phyloP scores from a whole-genome alignment of 345 rosid species.

The Boechera divaricarpa region DNA sequence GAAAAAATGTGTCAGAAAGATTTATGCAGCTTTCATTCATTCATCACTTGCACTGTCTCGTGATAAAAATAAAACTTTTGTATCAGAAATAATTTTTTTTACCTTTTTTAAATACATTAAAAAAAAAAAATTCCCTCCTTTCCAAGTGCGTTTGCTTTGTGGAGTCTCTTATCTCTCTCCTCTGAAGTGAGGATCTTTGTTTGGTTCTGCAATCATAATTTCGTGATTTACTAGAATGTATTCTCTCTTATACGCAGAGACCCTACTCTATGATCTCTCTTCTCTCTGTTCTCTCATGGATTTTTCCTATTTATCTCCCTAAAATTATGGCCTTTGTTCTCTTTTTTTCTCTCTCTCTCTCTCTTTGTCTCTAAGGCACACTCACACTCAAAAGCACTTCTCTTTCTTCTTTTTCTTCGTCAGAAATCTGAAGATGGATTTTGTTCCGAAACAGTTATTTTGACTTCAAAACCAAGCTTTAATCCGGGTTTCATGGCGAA shows the following conservation, averaged over 20 bases:
- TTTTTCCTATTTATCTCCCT: slow-evolving; percentile 35
- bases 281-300: slow-evolving; percentile 44
- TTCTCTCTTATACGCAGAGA: slow-evolving; percentile 32
- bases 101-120: background rate
- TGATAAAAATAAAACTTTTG: slow-evolving; percentile 54
- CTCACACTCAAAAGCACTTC: slow-evolving; percentile 41
- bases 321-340: slow-evolving; percentile 34
- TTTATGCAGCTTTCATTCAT: slow-evolving; percentile 56
- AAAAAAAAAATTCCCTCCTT: slow-evolving; percentile 46
- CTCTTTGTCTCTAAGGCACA: slow-evolving; percentile 16
- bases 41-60: slow-evolving; percentile 69
- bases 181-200: slow-evolving; percentile 50
- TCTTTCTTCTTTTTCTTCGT: slow-evolving; percentile 27
- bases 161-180: slow-evolving; percentile 34
- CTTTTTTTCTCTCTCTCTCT: slow-evolving; percentile 33
- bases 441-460: slow-evolving; percentile 36
- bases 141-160: slow-evolving; percentile 49
- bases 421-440: slow-evolving; percentile 45
- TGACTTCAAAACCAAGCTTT: slow-evolving; percentile 45
- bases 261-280: slow-evolving; percentile 51
- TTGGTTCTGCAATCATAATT: slow-evolving; percentile 49
- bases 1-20: slow-evolving; percentile 42
- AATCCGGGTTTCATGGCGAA: slow-evolving; percentile 42
- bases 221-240: slow-evolving; percentile 18
- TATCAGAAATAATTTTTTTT: slow-evolving; percentile 27